Percentiles rank a stretch among this genome's conserved stretches.
Evolutionary conservation across 2,329 filamentous ascomycete species (phyloP).

Genomic region (Diaporthe sp.): DNA sequence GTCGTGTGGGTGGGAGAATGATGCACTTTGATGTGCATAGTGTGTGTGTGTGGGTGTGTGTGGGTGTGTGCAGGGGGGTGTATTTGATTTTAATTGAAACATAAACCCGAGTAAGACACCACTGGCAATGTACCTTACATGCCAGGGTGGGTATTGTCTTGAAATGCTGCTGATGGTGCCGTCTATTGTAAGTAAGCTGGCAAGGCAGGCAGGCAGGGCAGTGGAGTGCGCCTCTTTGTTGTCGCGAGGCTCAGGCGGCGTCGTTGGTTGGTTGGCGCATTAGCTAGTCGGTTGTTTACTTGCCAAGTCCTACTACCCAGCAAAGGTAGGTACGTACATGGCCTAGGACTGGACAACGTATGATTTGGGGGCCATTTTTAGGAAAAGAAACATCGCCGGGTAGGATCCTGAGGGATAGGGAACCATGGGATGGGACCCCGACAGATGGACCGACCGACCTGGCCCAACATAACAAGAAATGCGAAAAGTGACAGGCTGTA

Average conservation of each 20-base stretch:
- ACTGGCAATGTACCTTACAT: constrained; percentile 1
- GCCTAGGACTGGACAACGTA: neutral
- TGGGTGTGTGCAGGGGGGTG: neutral
- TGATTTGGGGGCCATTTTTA: constrained; percentile 24
- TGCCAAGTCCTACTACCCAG: neutral
- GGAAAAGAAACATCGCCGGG: constrained; percentile 1
- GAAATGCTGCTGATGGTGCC: neutral
- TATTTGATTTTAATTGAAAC: constrained; percentile 26
- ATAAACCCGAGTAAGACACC: constrained; percentile 26
- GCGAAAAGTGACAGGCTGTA: neutral
- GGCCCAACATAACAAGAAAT: neutral
- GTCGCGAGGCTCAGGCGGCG: neutral
- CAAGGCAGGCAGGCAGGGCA: neutral
- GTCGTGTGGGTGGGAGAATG: neutral
- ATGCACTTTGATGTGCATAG: constrained; percentile 22
- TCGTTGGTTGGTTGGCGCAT: constrained; percentile 6
- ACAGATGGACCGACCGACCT: neutral
- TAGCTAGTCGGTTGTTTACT: neutral
- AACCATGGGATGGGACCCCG: neutral
- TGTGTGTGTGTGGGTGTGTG: neutral
- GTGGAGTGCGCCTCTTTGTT: neutral
- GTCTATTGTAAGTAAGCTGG: constrained; percentile 1
- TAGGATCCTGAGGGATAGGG: neutral
- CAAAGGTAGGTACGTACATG: neutral
- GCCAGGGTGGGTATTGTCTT: neutral